Evolutionary conservation across 176 grass and related monocot genomes (phyloP), one percentile per base, ranked within the genome.

Genomic region (Eremochloa ophiuroides): DNA sequence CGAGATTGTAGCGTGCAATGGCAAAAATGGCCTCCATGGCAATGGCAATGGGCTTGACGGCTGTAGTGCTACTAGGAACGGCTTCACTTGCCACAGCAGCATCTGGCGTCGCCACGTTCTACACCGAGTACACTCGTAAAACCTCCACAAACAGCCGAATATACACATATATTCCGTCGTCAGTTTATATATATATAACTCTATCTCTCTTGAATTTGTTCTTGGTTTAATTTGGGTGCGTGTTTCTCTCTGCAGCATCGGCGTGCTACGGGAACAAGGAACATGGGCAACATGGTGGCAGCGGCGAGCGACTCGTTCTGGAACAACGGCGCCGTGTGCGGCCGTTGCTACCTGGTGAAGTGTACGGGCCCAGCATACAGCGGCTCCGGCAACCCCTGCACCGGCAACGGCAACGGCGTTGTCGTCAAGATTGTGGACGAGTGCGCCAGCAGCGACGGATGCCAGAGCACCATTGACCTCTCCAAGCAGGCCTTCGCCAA

Each of bases 401-500:
- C n/a, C n/a, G n/a, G 78, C 65, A 80, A 33, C 47, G 65, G 78
- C 65, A 28, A 8, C 78, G 58, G 23, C 48, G 65, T 80, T 15
- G 39, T 66, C 47, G 47, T 56, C 23, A 69, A 80, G 78, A 69
- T 80, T 31, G 34, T 80, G 46, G 78, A 80, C 78, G 13, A 56
- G 22, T 80, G 78, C 74, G 37, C 74, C 3, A 77, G 74, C 78
- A 55, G 47, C 46, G 47, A 56, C 46, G 78, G 64, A 16, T 69
- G 78, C 48, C 23, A 7, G 26, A 55, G 82, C 73, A 76, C 62
- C 37, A 67, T 75, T 47, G 43, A 74, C 72, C 82, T 66, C 71
- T 74, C 43, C 82, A 84, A 41, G 82, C 14, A 76, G 82, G 62
- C 79, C 9, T 71, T 82, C 53, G 16, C 80, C 53, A 72, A 33